Evolutionary conservation across 805 yeast genomes (phyloP).

Genomic region (Lachancea thermotolerans): DNA sequence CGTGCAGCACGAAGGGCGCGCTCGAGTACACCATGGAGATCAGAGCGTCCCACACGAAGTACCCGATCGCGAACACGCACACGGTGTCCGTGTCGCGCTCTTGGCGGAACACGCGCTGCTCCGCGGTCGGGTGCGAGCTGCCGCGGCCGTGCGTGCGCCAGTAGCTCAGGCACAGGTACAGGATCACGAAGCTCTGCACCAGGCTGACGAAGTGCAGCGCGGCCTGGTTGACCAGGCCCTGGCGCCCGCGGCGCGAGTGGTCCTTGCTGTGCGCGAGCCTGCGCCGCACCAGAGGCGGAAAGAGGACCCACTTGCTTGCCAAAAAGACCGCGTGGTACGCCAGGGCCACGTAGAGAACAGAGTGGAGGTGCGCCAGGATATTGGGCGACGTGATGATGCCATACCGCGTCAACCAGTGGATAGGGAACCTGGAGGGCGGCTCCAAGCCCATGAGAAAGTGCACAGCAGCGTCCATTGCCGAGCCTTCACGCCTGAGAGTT

Average conservation of each 20-base stretch:
- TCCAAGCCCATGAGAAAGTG: constrained; percentile 1
- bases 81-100: constrained; percentile 23
- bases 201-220: constrained; percentile 70
- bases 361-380: constrained; percentile 24
- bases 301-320: constrained; percentile 22
- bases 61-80: constrained; percentile 52
- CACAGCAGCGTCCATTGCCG: constrained; percentile 3
- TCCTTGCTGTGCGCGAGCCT: constrained; percentile 10
- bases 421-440: constrained; percentile 6
- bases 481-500: background rate
- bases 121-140: constrained; percentile 15
- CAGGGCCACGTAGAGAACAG: constrained; percentile 24
- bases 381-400: constrained; percentile 17
- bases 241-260: constrained; percentile 10
- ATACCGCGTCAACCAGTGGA: constrained; percentile 12
- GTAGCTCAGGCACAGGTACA: constrained; percentile 34
- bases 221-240: constrained; percentile 22
- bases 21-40: constrained; percentile 54
- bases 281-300: constrained; percentile 21
- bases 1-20: constrained; percentile 66
- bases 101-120: constrained; percentile 23
- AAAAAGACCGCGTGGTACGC: constrained; percentile 28
- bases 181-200: constrained; percentile 68
- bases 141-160: constrained; percentile 10
- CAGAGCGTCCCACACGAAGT: constrained; percentile 76